Evolutionary conservation across 23 red algal genomes (phyloP).

Genomic region (Gracilaria gracilis): DNA sequence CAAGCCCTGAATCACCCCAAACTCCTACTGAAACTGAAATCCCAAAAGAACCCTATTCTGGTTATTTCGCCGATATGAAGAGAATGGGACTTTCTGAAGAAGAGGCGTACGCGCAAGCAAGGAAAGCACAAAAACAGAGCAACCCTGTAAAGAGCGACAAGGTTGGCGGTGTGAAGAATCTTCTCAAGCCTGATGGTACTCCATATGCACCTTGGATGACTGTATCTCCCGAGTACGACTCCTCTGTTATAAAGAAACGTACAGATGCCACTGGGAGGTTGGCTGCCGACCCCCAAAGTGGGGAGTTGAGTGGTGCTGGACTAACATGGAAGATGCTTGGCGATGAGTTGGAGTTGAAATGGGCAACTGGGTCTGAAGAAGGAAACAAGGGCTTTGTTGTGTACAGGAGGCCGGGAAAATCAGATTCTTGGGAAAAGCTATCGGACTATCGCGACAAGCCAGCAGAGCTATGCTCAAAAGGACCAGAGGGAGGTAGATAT

Average conservation of each 20-base stretch:
- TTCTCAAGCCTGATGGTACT: constrained; percentile 87
- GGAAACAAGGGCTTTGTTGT: constrained; percentile 92
- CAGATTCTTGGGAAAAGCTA: constrained; percentile 77
- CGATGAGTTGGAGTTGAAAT: constrained; percentile 89
- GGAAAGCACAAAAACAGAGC: constrained; percentile 44
- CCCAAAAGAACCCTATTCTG: constrained; percentile 58
- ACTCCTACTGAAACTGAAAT: background rate
- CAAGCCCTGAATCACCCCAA: background rate
- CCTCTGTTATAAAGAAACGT: constrained; percentile 70
- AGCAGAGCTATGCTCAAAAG: constrained; percentile 80
- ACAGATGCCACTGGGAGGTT: constrained; percentile 84
- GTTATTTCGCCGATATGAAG: constrained; percentile 67
- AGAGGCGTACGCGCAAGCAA: constrained; percentile 58
- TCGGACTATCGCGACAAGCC: constrained; percentile 83
- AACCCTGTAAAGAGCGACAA: constrained; percentile 67
- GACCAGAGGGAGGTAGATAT: constrained; percentile 81
- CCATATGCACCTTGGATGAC: constrained; percentile 98
- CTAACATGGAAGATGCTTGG: constrained; percentile 80
- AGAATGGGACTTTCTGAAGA: constrained; percentile 60
- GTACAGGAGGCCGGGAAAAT: constrained; percentile 72
- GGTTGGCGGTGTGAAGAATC: constrained; percentile 85
- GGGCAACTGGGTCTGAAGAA: constrained; percentile 85
- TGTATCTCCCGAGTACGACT: constrained; percentile 65
- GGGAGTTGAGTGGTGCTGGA: constrained; percentile 85
- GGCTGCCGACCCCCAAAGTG: constrained; percentile 90